phyloP scores from a whole-genome alignment of 164 flowering plant genomes.

The Paratinospora sagittata region DNA sequence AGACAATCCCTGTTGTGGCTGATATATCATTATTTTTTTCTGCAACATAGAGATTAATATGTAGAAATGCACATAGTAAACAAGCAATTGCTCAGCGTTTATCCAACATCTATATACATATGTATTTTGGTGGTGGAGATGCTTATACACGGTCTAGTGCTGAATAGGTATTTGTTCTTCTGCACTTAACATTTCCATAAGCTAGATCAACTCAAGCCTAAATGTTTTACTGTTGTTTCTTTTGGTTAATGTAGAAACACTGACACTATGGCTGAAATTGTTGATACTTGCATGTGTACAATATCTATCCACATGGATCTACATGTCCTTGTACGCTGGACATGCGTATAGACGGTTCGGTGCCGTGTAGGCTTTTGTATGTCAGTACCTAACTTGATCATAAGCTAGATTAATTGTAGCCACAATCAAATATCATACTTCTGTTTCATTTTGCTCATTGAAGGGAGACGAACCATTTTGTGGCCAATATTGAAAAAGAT shows the following conservation, averaged over 20 bases:
- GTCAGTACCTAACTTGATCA: background rate
- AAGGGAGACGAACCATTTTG: background rate
- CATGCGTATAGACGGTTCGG: background rate
- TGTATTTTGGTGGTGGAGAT: background rate
- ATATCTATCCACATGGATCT: background rate
- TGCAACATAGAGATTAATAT: too few relatives aligned
- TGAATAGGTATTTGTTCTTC: slow-evolving; percentile 2
- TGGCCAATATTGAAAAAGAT: too few relatives aligned
- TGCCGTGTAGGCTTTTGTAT: background rate
- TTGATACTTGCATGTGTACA: background rate
- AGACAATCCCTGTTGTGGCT: too few relatives aligned
- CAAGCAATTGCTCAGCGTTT: too few relatives aligned
- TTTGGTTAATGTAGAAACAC: background rate
- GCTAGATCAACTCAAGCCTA: background rate
- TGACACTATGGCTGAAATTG: background rate
- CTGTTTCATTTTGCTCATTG: background rate
- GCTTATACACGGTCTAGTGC: slow-evolving; percentile 16
- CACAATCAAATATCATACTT: background rate
- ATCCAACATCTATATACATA: background rate
- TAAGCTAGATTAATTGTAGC: background rate
- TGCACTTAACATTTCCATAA: slow-evolving; percentile 15
- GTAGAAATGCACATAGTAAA: too few relatives aligned
- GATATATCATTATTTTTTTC: too few relatives aligned
- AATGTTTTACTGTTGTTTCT: background rate
- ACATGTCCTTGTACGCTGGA: background rate